Base-by-base conservation (phyloP, 768 basidiomycete species). In the Pleurotus platypus region DNA sequence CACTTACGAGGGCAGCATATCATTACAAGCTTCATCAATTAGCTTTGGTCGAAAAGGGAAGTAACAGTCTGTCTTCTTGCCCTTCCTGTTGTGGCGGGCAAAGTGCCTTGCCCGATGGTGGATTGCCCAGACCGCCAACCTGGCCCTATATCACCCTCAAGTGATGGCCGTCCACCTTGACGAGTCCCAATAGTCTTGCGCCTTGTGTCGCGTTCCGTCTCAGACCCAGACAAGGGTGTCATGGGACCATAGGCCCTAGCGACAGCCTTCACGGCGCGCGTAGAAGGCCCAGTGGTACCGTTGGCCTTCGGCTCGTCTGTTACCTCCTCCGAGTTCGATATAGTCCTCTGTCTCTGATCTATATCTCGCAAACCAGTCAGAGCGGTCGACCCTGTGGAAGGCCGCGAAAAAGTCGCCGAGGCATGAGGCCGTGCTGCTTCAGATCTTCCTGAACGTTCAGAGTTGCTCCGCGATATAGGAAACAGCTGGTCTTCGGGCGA, bases 331-430 rank as follows among this genome's bases (percentile, higher is more conserved):
- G 57, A 59, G 37, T 57, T 54, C 8, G 61, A 58, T 15, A 55
- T 37, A 1, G 57, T 61, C 8, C 60, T 50, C 13, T 59, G 30
- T 26, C 47, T 56, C n/a, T 75, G 67, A 6, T 75, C 70, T 24
- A 54, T 70, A 59, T 79, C 73, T 57, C 83, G 84, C 24, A 89
- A 69, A 11, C 80, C 84, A 42, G 67, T 78, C 35, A 86, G 67
- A 42, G 83, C 73, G 15, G 51, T 40, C 26, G 83, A 73, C 40
- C 78, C 75, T 5, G 77, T 78, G 22, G 80, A 74, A 0, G 88
- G 84, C 1, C 83, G 80, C 4, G 87, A 89, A 66, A 90, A 88
- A 2, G 85, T 85, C 37, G 20, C 51, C 18, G 39, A 27, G 30
- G 49, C 38, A 40, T 54, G 39, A 9, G 51, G 20, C 16, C 51